Evolutionary conservation across 108 stramenopile genomes (phyloP).

Genomic region (Nitzschia sp.): DNA sequence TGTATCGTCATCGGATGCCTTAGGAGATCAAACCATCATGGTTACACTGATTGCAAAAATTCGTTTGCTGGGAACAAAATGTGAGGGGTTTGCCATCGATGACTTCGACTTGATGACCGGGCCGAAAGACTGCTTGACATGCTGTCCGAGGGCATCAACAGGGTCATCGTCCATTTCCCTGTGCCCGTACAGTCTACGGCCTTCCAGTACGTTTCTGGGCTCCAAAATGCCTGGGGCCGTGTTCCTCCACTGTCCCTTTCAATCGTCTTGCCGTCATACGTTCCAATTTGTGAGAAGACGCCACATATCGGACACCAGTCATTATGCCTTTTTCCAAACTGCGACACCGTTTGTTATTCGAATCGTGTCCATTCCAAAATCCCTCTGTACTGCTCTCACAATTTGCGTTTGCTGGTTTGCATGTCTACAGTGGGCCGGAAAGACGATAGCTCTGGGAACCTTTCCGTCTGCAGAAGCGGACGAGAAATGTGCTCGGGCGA

Average conservation of each 20-base stretch:
- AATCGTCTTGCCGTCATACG: background rate
- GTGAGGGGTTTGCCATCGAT: conserved; percentile 12
- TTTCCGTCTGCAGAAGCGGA: conserved; percentile 85
- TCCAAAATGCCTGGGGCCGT: conserved; percentile 8
- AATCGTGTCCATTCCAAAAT: background rate
- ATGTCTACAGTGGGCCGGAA: conserved; percentile 61
- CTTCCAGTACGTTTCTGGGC: conserved; percentile 14
- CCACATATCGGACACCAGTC: too few relatives aligned
- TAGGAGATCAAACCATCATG: too few relatives aligned
- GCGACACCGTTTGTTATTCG: too few relatives aligned
- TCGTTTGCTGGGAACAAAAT: background rate
- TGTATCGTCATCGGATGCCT: too few relatives aligned
- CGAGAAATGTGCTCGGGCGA: conserved; percentile 88
- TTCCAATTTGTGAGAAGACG: too few relatives aligned
- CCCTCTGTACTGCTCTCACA: background rate
- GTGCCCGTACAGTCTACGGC: conserved; percentile 28
- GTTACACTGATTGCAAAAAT: too few relatives aligned
- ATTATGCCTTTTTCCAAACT: too few relatives aligned
- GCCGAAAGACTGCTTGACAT: conserved; percentile 17
- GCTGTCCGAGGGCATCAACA: conserved; percentile 8
- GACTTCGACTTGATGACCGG: conserved; percentile 24
- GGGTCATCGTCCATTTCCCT: conserved; percentile 31
- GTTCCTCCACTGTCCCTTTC: background rate
- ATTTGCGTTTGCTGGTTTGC: background rate
- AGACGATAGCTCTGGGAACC: conserved; percentile 69